phyloP scores from a whole-genome alignment of 1,284 basidiomycete species.

The Boletellus deceptivus region DNA sequence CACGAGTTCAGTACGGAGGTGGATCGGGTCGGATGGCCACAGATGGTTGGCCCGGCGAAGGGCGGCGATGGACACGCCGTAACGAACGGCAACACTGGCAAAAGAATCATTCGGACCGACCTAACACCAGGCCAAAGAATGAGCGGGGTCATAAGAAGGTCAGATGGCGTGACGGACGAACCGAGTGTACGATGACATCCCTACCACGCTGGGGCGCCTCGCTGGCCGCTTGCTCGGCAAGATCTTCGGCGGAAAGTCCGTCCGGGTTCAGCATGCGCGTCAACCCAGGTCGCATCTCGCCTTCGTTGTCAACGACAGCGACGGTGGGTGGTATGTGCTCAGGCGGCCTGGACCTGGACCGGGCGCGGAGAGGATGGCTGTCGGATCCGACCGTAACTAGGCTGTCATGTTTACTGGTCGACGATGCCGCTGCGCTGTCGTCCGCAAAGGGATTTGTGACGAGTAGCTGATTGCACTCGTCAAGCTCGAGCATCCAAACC shows the following conservation, averaged over 20 bases:
- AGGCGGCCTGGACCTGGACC: background rate
- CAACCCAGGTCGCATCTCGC: slow-evolving; percentile 5
- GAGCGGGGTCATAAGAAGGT: background rate
- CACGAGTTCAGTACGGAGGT: slow-evolving; percentile 78
- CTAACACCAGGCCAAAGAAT: slow-evolving; percentile 36
- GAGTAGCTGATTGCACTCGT: slow-evolving; percentile 23
- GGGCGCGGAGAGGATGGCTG: background rate
- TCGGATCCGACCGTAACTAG: background rate
- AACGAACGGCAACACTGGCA: slow-evolving; percentile 81
- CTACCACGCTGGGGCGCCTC: background rate
- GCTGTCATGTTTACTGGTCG: background rate
- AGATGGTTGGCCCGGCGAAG: slow-evolving; percentile 85
- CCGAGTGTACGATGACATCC: slow-evolving; percentile 16
- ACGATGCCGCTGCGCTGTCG: background rate
- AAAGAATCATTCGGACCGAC: slow-evolving; percentile 74
- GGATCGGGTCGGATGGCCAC: slow-evolving; percentile 87
- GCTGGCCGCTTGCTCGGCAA: background rate
- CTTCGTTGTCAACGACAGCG: background rate
- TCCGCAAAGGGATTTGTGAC: slow-evolving; percentile 18
- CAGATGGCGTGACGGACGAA: slow-evolving; percentile 10
- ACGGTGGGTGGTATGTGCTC: background rate
- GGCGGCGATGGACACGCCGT: slow-evolving; percentile 80
- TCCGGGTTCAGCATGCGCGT: slow-evolving; percentile 1
- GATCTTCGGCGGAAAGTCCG: background rate
- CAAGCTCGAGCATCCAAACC: slow-evolving; percentile 23